Evolutionary conservation across 2,329 filamentous ascomycete species (phyloP).

Genomic region (Beauveria asiatica): DNA sequence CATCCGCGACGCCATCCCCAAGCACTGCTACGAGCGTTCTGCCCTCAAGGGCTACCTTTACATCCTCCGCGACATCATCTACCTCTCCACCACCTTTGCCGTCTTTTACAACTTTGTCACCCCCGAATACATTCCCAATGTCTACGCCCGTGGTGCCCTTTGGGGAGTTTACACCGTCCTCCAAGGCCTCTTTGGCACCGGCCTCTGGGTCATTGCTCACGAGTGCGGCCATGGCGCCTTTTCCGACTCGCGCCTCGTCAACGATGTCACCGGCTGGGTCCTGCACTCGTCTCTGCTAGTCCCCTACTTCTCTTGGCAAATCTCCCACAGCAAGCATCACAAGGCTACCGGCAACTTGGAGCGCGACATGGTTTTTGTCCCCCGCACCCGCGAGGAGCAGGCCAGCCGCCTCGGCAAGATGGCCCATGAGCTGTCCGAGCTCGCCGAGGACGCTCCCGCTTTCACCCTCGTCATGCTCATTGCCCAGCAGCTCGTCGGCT

Average conservation of each 20-base stretch:
- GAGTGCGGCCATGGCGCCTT: conserved; percentile 98
- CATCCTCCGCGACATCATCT: conserved; percentile 71
- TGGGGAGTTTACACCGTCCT: conserved; percentile 64
- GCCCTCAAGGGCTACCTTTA: conserved; percentile 67
- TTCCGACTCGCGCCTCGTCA: conserved; percentile 81
- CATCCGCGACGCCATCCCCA: conserved; percentile 91
- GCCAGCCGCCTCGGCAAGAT: conserved; percentile 66
- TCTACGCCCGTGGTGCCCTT: conserved; percentile 53
- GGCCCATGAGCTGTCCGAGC: conserved; percentile 74
- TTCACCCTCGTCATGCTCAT: conserved; percentile 67
- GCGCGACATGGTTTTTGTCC: conserved; percentile 98
- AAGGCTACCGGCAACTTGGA: conserved; percentile 96
- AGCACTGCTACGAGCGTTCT: conserved; percentile 92
- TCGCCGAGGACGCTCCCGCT: conserved; percentile 91
- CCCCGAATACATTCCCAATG: conserved; percentile 69
- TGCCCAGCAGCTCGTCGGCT: conserved; percentile 81
- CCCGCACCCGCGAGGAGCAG: conserved; percentile 77
- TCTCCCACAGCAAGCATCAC: conserved; percentile 98
- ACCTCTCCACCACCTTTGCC: conserved; percentile 70
- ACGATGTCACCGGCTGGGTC: conserved; percentile 88
- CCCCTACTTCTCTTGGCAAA: conserved; percentile 99
- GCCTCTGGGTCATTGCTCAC: conserved; percentile 92
- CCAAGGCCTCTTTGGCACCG: conserved; percentile 89
- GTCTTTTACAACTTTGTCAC: conserved; percentile 86
- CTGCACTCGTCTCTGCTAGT: conserved; percentile 83